Evolutionary conservation across 305 asterid genomes (phyloP).

Genomic region (Stenogyne calaminthoides): DNA sequence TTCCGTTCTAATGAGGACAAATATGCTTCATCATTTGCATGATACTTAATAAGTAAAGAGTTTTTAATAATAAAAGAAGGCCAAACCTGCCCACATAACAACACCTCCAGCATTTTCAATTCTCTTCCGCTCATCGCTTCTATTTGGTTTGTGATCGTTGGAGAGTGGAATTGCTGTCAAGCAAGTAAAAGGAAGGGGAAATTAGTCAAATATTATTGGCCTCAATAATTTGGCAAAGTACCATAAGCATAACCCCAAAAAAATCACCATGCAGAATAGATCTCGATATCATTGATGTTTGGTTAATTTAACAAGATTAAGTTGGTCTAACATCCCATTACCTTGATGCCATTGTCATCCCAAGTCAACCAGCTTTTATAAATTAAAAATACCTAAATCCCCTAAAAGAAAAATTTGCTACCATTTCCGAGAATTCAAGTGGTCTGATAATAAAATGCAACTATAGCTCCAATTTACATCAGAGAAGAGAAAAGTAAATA

Average conservation of each 20-base stretch:
- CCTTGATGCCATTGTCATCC: constrained; percentile 11
- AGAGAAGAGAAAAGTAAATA: neutral
- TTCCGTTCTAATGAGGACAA: constrained; percentile 6
- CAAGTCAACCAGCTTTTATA: constrained; percentile 1
- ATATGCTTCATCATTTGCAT: no score
- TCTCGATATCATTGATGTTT: neutral
- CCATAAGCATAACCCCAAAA: neutral
- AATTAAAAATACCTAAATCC: constrained; percentile 2
- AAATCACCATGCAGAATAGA: neutral
- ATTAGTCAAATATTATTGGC: constrained; percentile 7
- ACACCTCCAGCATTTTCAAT: constrained; percentile 99
- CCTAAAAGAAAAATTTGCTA: constrained; percentile 1
- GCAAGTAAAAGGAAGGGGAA: constrained; percentile 27
- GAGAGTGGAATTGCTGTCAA: constrained; percentile 90
- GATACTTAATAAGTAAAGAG: neutral
- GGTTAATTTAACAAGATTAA: neutral
- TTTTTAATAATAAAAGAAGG: constrained; percentile 13
- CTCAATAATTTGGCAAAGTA: no score
- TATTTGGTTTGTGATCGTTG: constrained; percentile 96
- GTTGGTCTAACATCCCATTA: constrained; percentile 7
- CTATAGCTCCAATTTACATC: constrained; percentile 12
- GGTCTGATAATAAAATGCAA: neutral
- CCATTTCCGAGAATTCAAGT: constrained; percentile 5
- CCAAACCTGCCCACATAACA: constrained; percentile 99
- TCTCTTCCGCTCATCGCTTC: constrained; percentile 96